Conservation (phyloP, 2,329 filamentous ascomycete species). For the Massarina eburnea region DNA sequence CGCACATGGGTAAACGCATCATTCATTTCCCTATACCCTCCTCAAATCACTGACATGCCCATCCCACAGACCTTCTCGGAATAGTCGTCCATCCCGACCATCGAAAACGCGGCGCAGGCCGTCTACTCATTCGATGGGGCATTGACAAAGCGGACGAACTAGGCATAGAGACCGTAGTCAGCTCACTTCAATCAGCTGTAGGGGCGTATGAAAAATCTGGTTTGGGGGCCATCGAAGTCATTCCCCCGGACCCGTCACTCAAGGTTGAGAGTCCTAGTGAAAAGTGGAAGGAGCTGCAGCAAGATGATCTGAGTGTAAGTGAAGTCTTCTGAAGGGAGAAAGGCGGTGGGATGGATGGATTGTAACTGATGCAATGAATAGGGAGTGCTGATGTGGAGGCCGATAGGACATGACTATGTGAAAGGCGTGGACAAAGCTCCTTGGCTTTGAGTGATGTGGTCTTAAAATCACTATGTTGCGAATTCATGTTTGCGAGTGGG, state of each 20-base stretch:
- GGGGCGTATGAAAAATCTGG: slow-evolving; percentile 24
- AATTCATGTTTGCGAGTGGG: too few relatives aligned
- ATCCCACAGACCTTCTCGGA: slow-evolving; percentile 15
- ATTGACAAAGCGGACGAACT: slow-evolving; percentile 39
- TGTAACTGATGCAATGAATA: neutral
- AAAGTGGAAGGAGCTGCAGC: slow-evolving; percentile 22
- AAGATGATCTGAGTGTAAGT: slow-evolving; percentile 19
- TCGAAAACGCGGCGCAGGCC: slow-evolving; percentile 37
- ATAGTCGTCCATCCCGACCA: slow-evolving; percentile 26
- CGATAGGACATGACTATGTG: slow-evolving; percentile 20
- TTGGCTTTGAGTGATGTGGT: slow-evolving; percentile 9
- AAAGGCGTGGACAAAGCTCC: slow-evolving; percentile 21
- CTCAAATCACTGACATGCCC: neutral
- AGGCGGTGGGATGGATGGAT: neutral
- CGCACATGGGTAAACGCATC: slow-evolving; percentile 19
- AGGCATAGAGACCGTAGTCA: slow-evolving; percentile 23
- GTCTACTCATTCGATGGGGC: slow-evolving; percentile 43
- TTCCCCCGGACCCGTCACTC: slow-evolving; percentile 17
- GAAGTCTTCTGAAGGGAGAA: neutral
- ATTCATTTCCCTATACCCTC: neutral
- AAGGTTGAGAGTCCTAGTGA: slow-evolving; percentile 15
- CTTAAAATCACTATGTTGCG: too few relatives aligned
- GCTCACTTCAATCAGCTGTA: slow-evolving; percentile 17
- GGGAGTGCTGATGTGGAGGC: slow-evolving; percentile 26
- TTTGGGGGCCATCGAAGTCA: slow-evolving; percentile 20